Percentiles rank a stretch among this genome's conserved stretches.
Evolutionary conservation across 805 yeast genomes (phyloP).

Genomic region (Candida insectalens): DNA sequence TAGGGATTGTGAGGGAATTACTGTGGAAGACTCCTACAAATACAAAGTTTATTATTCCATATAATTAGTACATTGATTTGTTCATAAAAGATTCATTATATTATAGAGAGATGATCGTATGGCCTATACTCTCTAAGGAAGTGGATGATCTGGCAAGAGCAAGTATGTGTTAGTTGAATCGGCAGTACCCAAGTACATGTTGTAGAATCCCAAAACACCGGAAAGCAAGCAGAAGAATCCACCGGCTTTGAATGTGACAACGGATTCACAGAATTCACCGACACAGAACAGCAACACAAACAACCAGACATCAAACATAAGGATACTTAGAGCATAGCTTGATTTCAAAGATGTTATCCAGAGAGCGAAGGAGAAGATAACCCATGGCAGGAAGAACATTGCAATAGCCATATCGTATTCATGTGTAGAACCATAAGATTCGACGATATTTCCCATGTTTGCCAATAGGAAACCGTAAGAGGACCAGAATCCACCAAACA

Average conservation of each 20-base stretch:
- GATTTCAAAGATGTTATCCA: slow-evolving; percentile 39
- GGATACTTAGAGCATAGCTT: slow-evolving; percentile 29
- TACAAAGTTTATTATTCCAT: no score
- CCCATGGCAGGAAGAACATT: slow-evolving; percentile 41
- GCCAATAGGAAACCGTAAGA: slow-evolving; percentile 37
- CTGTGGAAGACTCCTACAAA: no score
- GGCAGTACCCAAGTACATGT: slow-evolving; percentile 36
- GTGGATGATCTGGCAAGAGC: no score
- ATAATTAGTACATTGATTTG: no score
- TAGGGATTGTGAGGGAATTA: no score
- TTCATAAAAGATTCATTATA: no score
- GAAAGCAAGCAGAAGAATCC: slow-evolving; percentile 37
- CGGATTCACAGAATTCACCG: slow-evolving; percentile 29
- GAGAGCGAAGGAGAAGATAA: slow-evolving; percentile 36
- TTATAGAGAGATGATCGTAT: no score
- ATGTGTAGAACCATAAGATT: slow-evolving; percentile 27
- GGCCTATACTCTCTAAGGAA: no score
- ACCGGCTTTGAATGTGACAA: slow-evolving; percentile 30
- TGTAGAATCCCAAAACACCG: slow-evolving; percentile 35
- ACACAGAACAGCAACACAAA: slow-evolving; percentile 37
- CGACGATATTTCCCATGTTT: slow-evolving; percentile 32
- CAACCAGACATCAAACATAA: slow-evolving; percentile 34
- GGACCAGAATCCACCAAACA: slow-evolving; percentile 49
- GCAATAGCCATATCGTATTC: slow-evolving; percentile 37
- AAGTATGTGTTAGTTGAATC: slow-evolving; percentile 51